Evolutionary conservation across 139 green algal genomes (phyloP), one percentile per base, ranked within the genome.

Genomic region (Tetradesmus lagerheimii): DNA sequence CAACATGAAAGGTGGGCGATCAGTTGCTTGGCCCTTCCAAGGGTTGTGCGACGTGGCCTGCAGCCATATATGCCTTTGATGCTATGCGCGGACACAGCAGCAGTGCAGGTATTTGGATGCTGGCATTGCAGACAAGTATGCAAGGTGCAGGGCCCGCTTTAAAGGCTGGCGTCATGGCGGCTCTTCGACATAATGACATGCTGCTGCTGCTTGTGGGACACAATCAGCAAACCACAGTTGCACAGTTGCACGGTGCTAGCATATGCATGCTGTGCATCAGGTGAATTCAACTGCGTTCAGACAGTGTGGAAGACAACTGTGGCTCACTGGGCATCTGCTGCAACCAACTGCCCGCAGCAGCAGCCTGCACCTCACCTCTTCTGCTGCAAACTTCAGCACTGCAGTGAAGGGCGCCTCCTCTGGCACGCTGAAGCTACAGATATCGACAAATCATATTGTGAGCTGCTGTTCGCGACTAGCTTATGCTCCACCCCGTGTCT

Each of bases 381-480:
- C 98, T 47, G 98, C 98, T 18, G 98, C 97, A 93, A 97, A 99
- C 89, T 99, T 99, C 29, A 99, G 92, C 14, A 99, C 98, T 5
- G 98, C 98, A 74, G 97, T 99, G 91, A 99, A 99, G 0, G 98
- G 98, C 0, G 98, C 98, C 86, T 99, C 96, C 90, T 99, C 98
- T 31, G 98, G 98, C 39, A 99, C 98, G 64, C 91, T 97, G 89
- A 99, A 98, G 34, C 96, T 98, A 94, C 74, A 90, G 1, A 67
- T 79, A 64, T 38, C 29, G 27, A 64, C 29, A 41, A 37, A 14
- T 67, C 6, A 37, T 37, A 29, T 6, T 79, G 62, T 89, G 16
- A 47, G 66, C 18, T 31, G 57, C 20, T 27, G 20, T 71, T 71
- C 25, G 57, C 23, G 57, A n/a, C 57, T 71, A 23, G 4, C 57